Evolutionary conservation across 208 protist species (phyloP), one percentile per base, ranked within the genome.

Genomic region (Zelonia costaricensis): DNA sequence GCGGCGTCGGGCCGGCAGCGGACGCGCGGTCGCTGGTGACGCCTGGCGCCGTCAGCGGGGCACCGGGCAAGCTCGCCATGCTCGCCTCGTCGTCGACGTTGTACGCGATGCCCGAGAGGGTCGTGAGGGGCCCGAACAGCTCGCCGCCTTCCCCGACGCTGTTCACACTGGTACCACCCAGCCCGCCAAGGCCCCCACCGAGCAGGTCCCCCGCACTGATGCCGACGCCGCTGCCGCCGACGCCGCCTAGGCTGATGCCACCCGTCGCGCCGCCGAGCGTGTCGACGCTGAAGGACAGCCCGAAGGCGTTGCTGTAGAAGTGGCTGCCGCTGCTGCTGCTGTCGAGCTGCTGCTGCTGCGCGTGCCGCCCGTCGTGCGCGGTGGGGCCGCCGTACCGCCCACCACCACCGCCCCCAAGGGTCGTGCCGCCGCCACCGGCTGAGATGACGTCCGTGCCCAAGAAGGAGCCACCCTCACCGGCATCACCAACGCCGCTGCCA

Each of bases 61-160:
- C 38, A 4, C 31, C 42, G 7, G 28, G 27, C 3, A 61, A 22
- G 23, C 38, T 56, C 16, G 18, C 38, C 4, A 39, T 39, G 44
- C 44, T 66, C 22, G 25, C n/a, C 35, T 73, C 66, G n/a, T 73
- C 66, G 25, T 73, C 66, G 1, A 73, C n/a, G 18, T 66, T 59
- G 58, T 73, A 73, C 16, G 57, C 66, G 8, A 73, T 35, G 1
- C 66, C 66, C 4, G 57, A 47, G 16, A 73, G 52, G 20, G 57
- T 52, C 16, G 66, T 66, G 9, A 66, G 66, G 0, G 57, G 66
- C 1, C 58, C 58, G 20, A 44, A 56, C 13, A 54, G 47, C 13
- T 48, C 66, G 7, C 43, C 38, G 6, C 18, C 15, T 5, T 49
- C 42, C n/a, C n/a, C n/a, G n/a, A n/a, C n/a, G n/a, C n/a, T n/a